Evolutionary conservation across 306 rosid species (phyloP).

Genomic region (Lagenaria siceraria): DNA sequence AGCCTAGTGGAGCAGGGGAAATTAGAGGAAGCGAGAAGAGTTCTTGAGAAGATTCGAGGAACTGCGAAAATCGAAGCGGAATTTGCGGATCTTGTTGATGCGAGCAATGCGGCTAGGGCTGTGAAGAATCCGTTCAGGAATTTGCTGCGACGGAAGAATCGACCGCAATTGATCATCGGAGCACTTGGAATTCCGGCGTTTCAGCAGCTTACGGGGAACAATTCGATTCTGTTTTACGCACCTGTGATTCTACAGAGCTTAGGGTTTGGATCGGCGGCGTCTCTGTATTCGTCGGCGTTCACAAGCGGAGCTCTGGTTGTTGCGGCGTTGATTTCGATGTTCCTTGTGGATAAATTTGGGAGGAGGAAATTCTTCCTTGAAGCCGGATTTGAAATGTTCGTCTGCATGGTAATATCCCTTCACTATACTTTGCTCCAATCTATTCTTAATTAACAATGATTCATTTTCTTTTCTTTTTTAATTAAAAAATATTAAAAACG

Average conservation of each 20-base stretch:
- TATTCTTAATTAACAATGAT: too few relatives aligned
- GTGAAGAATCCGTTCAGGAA: slow-evolving; percentile 51
- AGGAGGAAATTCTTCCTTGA: slow-evolving; percentile 78
- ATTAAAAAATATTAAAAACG: too few relatives aligned
- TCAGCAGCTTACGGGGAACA: slow-evolving; percentile 86
- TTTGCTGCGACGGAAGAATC: slow-evolving; percentile 49
- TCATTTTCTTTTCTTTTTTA: too few relatives aligned
- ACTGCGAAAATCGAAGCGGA: slow-evolving; percentile 72
- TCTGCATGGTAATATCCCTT: slow-evolving; percentile 45
- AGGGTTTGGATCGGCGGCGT: slow-evolving; percentile 68
- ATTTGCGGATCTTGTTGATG: slow-evolving; percentile 68
- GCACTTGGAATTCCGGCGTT: slow-evolving; percentile 86
- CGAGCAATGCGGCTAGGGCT: slow-evolving; percentile 53
- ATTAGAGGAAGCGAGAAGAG: slow-evolving; percentile 47
- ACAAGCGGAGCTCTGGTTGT: slow-evolving; percentile 71
- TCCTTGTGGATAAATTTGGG: slow-evolving; percentile 65
- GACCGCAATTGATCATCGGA: slow-evolving; percentile 71
- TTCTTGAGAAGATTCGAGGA: slow-evolving; percentile 71
- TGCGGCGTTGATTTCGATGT: slow-evolving; percentile 77
- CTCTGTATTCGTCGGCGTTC: slow-evolving; percentile 58
- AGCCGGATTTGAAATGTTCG: slow-evolving; percentile 87
- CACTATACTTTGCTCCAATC: too few relatives aligned
- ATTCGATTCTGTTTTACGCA: slow-evolving; percentile 86
- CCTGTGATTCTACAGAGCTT: slow-evolving; percentile 86
- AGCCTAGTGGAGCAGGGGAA: slow-evolving; percentile 73